Percentiles rank a stretch among this genome's conserved stretches.
Conservation (phyloP, 1,284 basidiomycete species). For the Marasmius fiardii region DNA sequence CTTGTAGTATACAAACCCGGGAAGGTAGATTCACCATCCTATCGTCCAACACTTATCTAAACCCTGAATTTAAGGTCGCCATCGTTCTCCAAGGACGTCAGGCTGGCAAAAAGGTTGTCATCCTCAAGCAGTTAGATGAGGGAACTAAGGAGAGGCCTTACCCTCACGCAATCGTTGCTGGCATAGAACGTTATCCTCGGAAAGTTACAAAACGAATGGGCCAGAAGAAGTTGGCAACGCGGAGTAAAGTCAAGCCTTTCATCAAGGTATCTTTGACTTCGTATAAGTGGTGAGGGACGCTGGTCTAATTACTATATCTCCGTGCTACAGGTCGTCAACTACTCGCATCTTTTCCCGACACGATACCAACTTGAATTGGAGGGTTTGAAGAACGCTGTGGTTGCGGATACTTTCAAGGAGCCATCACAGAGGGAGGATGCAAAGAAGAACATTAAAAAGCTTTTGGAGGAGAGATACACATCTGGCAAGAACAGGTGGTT, state of each 20-base stretch:
- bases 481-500: slow-evolving; percentile 96
- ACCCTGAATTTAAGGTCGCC: slow-evolving; percentile 60
- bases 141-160: slow-evolving; percentile 89
- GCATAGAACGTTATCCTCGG: slow-evolving; percentile 93
- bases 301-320: background rate
- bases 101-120: slow-evolving; percentile 91
- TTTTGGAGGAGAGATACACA: slow-evolving; percentile 90
- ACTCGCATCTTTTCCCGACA: slow-evolving; percentile 96
- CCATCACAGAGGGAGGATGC: slow-evolving; percentile 88
- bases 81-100: slow-evolving; percentile 96
- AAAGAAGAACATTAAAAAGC: slow-evolving; percentile 95
- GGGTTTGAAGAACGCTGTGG: slow-evolving; percentile 82
- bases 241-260: slow-evolving; percentile 97
- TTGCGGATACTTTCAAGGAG: slow-evolving; percentile 92
- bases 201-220: slow-evolving; percentile 98
- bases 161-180: slow-evolving; percentile 95
- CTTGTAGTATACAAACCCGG: slow-evolving; percentile 91
- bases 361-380: slow-evolving; percentile 96
- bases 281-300: background rate
- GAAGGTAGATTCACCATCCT: slow-evolving; percentile 60
- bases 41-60: background rate
- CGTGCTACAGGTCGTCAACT: slow-evolving; percentile 75
- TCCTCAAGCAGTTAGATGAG: slow-evolving; percentile 87
- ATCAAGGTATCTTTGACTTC: slow-evolving; percentile 75
- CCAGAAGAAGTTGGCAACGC: slow-evolving; percentile 85